Evolutionary conservation across 2,329 filamentous ascomycete species (phyloP).

Genomic region (Penicillium vulpinum): DNA sequence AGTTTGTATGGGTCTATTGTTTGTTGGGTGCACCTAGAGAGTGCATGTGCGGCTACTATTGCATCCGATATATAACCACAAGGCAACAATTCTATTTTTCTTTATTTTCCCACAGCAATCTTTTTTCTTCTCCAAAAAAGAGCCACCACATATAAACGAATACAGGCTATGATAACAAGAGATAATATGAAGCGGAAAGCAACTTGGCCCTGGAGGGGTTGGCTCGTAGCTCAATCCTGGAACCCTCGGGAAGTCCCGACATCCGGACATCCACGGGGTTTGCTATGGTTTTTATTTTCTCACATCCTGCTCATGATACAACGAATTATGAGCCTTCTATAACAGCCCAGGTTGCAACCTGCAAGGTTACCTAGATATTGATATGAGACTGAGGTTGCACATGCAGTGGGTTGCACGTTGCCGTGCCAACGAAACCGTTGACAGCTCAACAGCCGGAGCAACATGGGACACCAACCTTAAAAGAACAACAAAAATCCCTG

Average conservation of each 20-base stretch:
- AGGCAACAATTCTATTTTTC: too few relatives aligned
- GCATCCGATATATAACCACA: not conserved
- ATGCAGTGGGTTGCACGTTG: not conserved
- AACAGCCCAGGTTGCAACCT: not conserved
- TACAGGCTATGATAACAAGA: not conserved
- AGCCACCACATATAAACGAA: not conserved
- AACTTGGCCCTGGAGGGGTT: not conserved
- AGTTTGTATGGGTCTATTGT: not conserved
- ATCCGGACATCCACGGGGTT: too few relatives aligned
- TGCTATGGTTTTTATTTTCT: not conserved
- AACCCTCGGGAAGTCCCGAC: not conserved
- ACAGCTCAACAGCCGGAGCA: not conserved
- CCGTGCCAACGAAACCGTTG: constrained; percentile 7
- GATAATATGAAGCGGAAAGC: not conserved
- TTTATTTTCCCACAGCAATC: not conserved
- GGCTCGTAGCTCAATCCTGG: too few relatives aligned
- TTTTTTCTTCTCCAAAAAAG: rapidly evolving
- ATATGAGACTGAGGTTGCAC: not conserved
- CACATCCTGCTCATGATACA: not conserved
- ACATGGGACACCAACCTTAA: not conserved
- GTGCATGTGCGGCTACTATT: too few relatives aligned
- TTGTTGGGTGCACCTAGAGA: not conserved
- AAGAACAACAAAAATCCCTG: not conserved
- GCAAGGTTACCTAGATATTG: not conserved
- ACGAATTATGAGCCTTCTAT: not conserved